Evolutionary conservation across 1,139 yeast species (phyloP), one percentile per base, ranked within the genome.

Genomic region (Lodderomyces pseudojiufengensis): DNA sequence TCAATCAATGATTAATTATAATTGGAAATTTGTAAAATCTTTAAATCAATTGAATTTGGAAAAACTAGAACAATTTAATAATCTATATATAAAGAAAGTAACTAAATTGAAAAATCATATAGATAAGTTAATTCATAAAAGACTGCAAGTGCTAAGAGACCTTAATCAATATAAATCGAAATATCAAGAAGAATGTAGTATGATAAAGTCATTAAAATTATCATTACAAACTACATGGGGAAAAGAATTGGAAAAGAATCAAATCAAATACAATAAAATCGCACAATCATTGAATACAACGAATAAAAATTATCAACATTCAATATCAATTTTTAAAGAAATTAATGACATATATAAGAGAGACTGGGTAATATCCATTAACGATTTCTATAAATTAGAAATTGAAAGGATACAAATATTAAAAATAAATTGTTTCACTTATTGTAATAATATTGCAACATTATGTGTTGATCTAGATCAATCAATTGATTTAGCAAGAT

Each of bases 381-480:
- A 73, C 43, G 80, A 78, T 46, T 70, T 86, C 43, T 95, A 90
- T 58, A 78, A 70, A 41, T 61, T 86, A 44, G 98, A 92, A 54
- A 76, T 77, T 35, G 88, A 85, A 50, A 73, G 95, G 45, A 78
- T 88, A 37, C 84, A 84, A 49, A 74, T 81, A 41, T 55, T 86
- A 39, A 86, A 88, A 50, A 69, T 84, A 12, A 85, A 83, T 50
- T 60, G 94, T 45, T 94, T 95, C 82, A 84, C 81, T 30, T 90
- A 73, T 55, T 81, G 95, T 37, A 87, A 87, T 55, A 71, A 80
- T 36, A 69, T 84, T 9, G 85, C 95, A 4, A 73, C 87, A 0
- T 71, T 81, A 5, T 86, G 95, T 54, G 92, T 87, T 20, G 78
- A 78, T 34, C 84, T 82, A 48, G 95, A 86, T 51, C 84, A 79